Evolutionary conservation across 2,329 filamentous ascomycete genomes (phyloP), one percentile per base, ranked within the genome.

Genomic region (Cercospora sp.): DNA sequence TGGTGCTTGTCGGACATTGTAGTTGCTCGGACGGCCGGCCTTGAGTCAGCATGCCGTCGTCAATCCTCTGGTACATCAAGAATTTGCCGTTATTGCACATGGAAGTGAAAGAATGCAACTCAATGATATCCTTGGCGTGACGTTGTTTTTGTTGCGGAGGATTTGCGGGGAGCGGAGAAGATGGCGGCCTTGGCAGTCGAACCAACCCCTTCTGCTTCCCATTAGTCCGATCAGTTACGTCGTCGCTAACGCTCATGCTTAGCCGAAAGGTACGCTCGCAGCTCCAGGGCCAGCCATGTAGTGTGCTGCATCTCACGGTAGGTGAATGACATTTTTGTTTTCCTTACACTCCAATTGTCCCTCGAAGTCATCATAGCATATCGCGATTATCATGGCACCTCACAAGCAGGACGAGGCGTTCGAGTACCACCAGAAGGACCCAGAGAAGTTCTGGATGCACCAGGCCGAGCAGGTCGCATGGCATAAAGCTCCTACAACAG

Each of bases 401-500:
- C 77, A 79, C 70, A 76, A 77, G n/a, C 77, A 79, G 71, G 77
- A 79, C 71, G 71, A 73, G 66, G 77, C 78, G 28, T 79, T 78
- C 68, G 73, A 73, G 10, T 72, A 76, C 37, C 75, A 77, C 61
- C 74, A 77, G 65, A 69, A 70, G n/a, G 72, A 78, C 60, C 79
- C 74, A 37, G 69, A 73, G 65, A 75, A 73, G 53, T 82, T 80
- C 72, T 80, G 78, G 78, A 67, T 75, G 26, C 74, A 77, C 61
- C 77, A 79, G 66, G 93, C 93, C 5, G 83, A 88, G 55, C 87
- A 91, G 24, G 83, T 98, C 3, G 82, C 90, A 79, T 97, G 94
- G 94, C 90, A 96, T 80, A 90, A 88, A 76, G 85, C 87, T 65
- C 94, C 94, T 7, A 85, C 85, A 12, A 82, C 85, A 0, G 86